Evolutionary conservation across 148 eudicot genomes (phyloP).

Genomic region (Fagopyrum esculentum): DNA sequence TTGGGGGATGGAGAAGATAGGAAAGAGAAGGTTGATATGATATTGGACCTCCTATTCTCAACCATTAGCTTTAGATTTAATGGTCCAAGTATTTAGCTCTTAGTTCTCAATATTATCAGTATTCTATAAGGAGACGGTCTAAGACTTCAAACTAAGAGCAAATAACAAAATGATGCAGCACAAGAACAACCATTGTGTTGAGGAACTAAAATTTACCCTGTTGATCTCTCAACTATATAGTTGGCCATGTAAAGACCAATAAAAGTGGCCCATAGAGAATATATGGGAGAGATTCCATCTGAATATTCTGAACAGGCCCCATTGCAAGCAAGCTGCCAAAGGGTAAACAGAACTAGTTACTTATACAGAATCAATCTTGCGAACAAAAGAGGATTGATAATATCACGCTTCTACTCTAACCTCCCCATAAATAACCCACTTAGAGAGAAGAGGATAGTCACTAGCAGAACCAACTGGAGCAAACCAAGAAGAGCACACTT

Average conservation of each 20-base stretch:
- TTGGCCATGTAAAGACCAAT: constrained; percentile 97
- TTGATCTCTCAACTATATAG: constrained; percentile 90
- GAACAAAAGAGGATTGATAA: constrained; percentile 5
- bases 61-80: neutral
- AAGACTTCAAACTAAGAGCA: neutral
- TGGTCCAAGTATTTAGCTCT: neutral
- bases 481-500: constrained; percentile 94
- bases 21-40: neutral
- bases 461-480: constrained; percentile 99
- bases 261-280: constrained; percentile 98
- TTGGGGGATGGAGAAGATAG: neutral
- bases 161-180: neutral
- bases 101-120: neutral
- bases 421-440: constrained; percentile 99
- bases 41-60: neutral
- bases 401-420: constrained; percentile 28
- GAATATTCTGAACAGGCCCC: constrained; percentile 81
- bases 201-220: constrained; percentile 54
- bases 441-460: constrained; percentile 91
- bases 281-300: constrained; percentile 93
- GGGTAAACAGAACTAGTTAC: constrained; percentile 14
- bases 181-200: neutral
- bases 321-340: constrained; percentile 68
- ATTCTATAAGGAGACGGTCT: neutral
- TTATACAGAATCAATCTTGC: neutral